Evolutionary conservation across 75 land plant species (phyloP).

Genomic region (Pseudotsuga menziesii): DNA sequence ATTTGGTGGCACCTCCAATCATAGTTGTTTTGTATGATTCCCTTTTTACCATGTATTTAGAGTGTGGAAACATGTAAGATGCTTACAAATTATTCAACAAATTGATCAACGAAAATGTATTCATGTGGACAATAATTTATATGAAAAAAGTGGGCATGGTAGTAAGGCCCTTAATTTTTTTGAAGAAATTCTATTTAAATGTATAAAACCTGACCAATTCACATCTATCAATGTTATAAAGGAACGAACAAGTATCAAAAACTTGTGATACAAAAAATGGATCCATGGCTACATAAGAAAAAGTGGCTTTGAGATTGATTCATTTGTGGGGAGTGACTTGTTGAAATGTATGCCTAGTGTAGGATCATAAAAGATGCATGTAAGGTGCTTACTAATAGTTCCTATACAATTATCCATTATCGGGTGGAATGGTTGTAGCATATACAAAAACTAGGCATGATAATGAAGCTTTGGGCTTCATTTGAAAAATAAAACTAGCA

Average conservation of each 20-base stretch:
- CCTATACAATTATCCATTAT: slow-evolving; percentile 10
- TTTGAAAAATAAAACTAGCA: slow-evolving; percentile 19
- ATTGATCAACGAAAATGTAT: no score
- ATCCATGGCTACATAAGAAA: slow-evolving; percentile 4
- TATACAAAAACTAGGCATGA: slow-evolving; percentile 10
- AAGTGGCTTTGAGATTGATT: slow-evolving; percentile 13
- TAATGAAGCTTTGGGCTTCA: slow-evolving; percentile 14
- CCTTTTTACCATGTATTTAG: no score
- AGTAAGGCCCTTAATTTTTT: slow-evolving; percentile 30
- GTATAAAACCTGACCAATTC: slow-evolving; percentile 12
- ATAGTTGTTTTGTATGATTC: no score
- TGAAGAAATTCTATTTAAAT: slow-evolving; percentile 11
- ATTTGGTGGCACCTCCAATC: no score
- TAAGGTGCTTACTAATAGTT: slow-evolving; percentile 4
- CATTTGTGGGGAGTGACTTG: slow-evolving; percentile 11
- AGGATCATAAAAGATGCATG: slow-evolving; percentile 17
- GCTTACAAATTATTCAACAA: no score
- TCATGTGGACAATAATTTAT: slow-evolving; percentile 11
- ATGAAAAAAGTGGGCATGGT: slow-evolving; percentile 13
- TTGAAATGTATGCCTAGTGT: slow-evolving; percentile 14
- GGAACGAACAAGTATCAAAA: slow-evolving; percentile 22
- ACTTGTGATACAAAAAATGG: slow-evolving; percentile 16
- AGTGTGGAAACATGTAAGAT: no score
- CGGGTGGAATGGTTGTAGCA: slow-evolving; percentile 20
- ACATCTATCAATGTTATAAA: slow-evolving; percentile 27